Conservation (phyloP, 345 rosid genomes). For the Stellera chamaejasme region DNA sequence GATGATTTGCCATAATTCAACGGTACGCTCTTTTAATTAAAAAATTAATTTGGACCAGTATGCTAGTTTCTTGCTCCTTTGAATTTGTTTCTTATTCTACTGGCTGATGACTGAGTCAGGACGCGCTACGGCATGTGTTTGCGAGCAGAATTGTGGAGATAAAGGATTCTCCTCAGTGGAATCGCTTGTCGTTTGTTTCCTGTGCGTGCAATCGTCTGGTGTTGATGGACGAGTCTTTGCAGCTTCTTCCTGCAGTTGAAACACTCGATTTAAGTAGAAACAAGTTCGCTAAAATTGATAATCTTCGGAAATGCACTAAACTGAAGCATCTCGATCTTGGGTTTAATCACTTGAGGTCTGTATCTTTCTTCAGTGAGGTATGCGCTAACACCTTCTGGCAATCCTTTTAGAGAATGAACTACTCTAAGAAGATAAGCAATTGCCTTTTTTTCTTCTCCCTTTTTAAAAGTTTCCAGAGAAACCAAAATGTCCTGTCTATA, state of each 20-base stretch:
- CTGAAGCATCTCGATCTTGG: conserved; percentile 94
- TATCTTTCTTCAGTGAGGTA: conserved; percentile 75
- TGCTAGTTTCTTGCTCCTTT: background rate
- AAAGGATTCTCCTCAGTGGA: conserved; percentile 83
- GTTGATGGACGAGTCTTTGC: conserved; percentile 96
- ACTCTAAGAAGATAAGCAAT: no score
- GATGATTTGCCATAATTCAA: conserved; percentile 87
- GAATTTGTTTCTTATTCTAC: conserved; percentile 4
- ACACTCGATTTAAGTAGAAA: conserved; percentile 96
- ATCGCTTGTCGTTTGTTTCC: conserved; percentile 72
- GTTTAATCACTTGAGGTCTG: conserved; percentile 72
- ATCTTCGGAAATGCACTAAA: conserved; percentile 69
- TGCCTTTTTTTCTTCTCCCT: no score
- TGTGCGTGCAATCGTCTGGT: conserved; percentile 79
- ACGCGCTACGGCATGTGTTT: conserved; percentile 88
- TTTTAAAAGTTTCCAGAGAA: no score
- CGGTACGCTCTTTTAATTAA: conserved; percentile 42
- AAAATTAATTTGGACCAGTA: background rate
- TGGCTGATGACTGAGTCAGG: conserved; percentile 31
- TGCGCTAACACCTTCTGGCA: background rate
- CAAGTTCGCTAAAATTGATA: conserved; percentile 85
- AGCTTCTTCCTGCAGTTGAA: conserved; percentile 92
- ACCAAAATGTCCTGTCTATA: no score
- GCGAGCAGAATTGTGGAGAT: conserved; percentile 91
- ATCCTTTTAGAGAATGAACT: no score